phyloP scores from a whole-genome alignment of 257 asterid genomes.

The Handroanthus guayacan region DNA sequence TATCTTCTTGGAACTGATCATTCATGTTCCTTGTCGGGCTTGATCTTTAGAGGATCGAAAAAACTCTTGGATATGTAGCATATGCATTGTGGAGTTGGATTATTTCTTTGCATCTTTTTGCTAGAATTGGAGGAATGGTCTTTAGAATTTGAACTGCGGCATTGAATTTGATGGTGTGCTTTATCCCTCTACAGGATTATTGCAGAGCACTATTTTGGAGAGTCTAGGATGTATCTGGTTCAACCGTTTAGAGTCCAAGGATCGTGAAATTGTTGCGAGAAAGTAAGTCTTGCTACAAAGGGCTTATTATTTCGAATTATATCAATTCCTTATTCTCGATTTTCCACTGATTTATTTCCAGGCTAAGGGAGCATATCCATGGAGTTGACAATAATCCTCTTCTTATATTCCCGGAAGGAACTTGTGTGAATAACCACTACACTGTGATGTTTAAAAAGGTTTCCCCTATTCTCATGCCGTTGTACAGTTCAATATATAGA shows the following conservation, averaged over 20 bases:
- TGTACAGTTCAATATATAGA: conserved; percentile 21
- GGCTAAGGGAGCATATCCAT: conserved; percentile 91
- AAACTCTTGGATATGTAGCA: conserved; percentile 1
- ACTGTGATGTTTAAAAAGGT: conserved; percentile 99
- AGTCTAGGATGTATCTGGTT: conserved; percentile 99
- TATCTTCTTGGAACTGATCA: neutral
- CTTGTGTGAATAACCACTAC: conserved; percentile 95
- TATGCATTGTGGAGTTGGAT: neutral
- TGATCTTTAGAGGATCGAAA: neutral
- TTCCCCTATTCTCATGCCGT: conserved; percentile 20
- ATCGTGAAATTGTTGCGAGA: conserved; percentile 91
- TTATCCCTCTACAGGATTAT: conserved; percentile 58
- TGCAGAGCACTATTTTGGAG: conserved; percentile 96
- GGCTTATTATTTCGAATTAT: conserved; percentile 21
- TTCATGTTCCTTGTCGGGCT: neutral
- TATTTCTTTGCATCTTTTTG: neutral
- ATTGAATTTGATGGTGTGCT: neutral
- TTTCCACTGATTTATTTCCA: conserved; percentile 42
- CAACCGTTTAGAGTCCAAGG: conserved; percentile 95
- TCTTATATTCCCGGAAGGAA: conserved; percentile 98
- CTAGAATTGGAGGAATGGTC: conserved; percentile 20
- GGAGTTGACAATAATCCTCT: conserved; percentile 96
- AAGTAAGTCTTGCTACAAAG: conserved; percentile 59
- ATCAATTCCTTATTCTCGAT: conserved; percentile 26
- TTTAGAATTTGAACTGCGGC: conserved; percentile 6